phyloP scores from a whole-genome alignment of 495 filamentous ascomycete genomes.

The Viridothelium virens region DNA sequence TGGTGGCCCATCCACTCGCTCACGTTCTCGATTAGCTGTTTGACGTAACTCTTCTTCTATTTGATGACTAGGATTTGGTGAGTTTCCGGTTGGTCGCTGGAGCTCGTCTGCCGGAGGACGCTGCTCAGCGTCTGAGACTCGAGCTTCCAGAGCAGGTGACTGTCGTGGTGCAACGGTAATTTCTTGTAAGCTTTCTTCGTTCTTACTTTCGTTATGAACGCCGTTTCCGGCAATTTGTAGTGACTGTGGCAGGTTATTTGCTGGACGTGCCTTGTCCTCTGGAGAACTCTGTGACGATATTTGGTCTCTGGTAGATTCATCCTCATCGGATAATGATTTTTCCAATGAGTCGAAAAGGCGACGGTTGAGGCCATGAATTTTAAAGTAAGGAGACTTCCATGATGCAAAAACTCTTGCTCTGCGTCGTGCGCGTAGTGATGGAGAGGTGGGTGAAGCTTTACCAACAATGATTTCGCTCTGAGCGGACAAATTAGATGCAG shows the following conservation, averaged over 20 bases:
- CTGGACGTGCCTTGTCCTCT: background rate
- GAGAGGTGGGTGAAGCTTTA: conserved; percentile 6
- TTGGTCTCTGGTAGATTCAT: background rate
- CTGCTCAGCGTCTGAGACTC: background rate
- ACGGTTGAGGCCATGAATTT: background rate
- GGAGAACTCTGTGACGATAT: background rate
- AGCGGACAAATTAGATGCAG: conserved; percentile 10
- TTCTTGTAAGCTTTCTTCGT: background rate
- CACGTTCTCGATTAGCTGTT: background rate
- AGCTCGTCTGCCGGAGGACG: background rate
- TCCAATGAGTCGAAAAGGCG: conserved; percentile 6
- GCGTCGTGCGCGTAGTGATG: background rate
- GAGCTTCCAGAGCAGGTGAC: background rate
- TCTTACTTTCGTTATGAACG: background rate
- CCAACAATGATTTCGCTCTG: conserved; percentile 12
- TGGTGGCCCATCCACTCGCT: background rate
- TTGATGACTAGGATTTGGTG: conserved; percentile 10
- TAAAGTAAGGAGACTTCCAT: conserved; percentile 3
- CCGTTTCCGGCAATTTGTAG: background rate
- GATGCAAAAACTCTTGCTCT: background rate
- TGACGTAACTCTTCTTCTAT: conserved; percentile 2
- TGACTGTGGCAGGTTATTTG: background rate
- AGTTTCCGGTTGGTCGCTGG: background rate
- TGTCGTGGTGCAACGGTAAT: background rate
- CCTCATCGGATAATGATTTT: background rate